Conservation (phyloP, 495 filamentous ascomycete genomes). For the Tuber microsphaerosporum region DNA sequence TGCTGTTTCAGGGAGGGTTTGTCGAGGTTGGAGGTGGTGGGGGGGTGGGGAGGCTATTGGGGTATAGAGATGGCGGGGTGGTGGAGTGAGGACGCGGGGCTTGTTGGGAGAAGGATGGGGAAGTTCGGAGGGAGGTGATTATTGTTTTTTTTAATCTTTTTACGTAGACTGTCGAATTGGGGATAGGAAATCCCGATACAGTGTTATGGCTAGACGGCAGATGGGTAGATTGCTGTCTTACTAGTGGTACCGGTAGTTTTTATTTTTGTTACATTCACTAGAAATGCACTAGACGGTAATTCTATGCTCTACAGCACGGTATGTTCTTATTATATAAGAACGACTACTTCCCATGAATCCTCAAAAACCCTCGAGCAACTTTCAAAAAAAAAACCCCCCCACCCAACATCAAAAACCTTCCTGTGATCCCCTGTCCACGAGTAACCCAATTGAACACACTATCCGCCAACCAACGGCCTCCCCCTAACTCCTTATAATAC, state of each 20-base stretch:
- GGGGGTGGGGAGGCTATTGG: constrained; percentile 1
- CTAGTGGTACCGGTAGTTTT: not conserved
- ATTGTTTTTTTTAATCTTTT: not conserved
- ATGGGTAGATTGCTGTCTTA: not conserved
- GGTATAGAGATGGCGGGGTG: not conserved
- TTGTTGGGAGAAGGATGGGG: not conserved
- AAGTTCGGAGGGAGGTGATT: not conserved
- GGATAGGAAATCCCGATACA: not conserved
- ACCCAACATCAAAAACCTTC: too few relatives aligned
- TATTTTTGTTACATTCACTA: not conserved
- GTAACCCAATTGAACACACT: not conserved
- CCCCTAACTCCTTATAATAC: not conserved
- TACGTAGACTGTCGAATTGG: not conserved
- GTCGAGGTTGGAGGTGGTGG: not conserved
- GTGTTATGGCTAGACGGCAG: not conserved
- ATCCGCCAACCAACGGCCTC: not conserved
- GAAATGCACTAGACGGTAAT: not conserved
- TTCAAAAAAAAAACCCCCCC: too few relatives aligned
- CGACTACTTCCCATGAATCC: not conserved
- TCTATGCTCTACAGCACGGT: not conserved
- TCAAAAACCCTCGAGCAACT: not conserved
- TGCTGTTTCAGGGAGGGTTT: not conserved
- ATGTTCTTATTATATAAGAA: not conserved
- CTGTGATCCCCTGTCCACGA: not conserved
- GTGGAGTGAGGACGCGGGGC: not conserved